Evolutionary conservation across 2,329 filamentous ascomycete species (phyloP).

Genomic region (Phoma sp.): DNA sequence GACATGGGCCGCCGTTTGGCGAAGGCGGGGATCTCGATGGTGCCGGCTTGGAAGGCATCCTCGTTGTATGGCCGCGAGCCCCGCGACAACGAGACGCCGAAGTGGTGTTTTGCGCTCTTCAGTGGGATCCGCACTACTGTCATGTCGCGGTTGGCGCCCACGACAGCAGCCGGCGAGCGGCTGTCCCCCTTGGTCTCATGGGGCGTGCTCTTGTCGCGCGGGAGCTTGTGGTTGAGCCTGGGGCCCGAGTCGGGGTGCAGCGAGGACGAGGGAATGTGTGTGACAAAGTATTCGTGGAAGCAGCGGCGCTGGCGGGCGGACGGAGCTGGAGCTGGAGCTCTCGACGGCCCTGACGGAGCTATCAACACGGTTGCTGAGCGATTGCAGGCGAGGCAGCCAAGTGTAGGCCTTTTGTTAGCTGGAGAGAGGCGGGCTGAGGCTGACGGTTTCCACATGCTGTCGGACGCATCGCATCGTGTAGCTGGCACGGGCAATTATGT

Average conservation of each 20-base stretch:
- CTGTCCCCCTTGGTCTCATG: slow-evolving; percentile 60
- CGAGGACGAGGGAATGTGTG: slow-evolving; percentile 90
- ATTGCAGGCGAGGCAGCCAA: slow-evolving; percentile 22
- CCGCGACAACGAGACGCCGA: slow-evolving; percentile 77
- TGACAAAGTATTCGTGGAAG: slow-evolving; percentile 98
- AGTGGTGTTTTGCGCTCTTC: slow-evolving; percentile 93
- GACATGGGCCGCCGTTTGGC: slow-evolving; percentile 79
- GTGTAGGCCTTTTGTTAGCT: slow-evolving; percentile 35
- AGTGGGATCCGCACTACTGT: slow-evolving; percentile 95
- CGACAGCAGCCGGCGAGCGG: slow-evolving; percentile 45
- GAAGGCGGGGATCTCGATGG: slow-evolving; percentile 91
- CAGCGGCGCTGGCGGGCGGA: slow-evolving; percentile 39
- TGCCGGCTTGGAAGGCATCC: slow-evolving; percentile 91
- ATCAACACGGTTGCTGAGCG: slow-evolving; percentile 6
- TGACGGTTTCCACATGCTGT: slow-evolving; percentile 49
- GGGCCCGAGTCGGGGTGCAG: slow-evolving; percentile 82
- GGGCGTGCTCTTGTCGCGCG: slow-evolving; percentile 81
- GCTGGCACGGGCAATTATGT: slow-evolving; percentile 31
- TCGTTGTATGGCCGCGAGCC: slow-evolving; percentile 91
- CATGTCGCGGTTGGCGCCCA: slow-evolving; percentile 66
- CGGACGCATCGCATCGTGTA: slow-evolving; percentile 42
- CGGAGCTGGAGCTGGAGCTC: slow-evolving; percentile 1
- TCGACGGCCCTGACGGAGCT: not conserved
- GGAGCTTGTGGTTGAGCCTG: slow-evolving; percentile 79
- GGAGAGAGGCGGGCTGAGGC: slow-evolving; percentile 32